These are phyloP conservation scores for Pisolithus tinctorius DNA, from an alignment of 768 basidiomycete genomes.

Conservation along the genomic window DNA sequence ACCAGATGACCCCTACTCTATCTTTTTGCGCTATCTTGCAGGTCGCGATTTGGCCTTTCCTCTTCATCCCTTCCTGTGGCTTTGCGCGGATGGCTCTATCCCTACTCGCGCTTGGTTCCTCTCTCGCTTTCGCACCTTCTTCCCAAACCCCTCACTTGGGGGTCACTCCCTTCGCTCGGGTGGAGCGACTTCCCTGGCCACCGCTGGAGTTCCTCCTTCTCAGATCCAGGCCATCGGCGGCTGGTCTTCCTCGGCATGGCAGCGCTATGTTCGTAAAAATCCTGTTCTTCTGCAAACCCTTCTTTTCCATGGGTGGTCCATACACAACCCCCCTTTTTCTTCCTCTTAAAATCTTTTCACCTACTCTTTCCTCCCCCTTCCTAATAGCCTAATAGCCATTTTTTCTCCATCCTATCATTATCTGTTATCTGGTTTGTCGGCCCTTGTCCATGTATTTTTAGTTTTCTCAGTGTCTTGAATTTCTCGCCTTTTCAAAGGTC, in stretches of 20 bases:
- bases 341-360: neutral
- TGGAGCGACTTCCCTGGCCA: no score
- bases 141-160: neutral
- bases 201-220: no score
- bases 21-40: constrained; percentile 18
- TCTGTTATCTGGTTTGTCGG: no score
- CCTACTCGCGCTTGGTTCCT: constrained; percentile 30
- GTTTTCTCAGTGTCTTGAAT: no score
- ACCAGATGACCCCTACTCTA: constrained; percentile 2
- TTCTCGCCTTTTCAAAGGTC: no score
- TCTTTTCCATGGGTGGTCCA: constrained; percentile 9
- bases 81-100: constrained; percentile 21
- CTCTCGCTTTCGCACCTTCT: constrained; percentile 10
- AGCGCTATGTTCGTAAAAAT: constrained; percentile 35
- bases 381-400: neutral
- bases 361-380: no score
- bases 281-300: constrained; percentile 27
- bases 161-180: constrained; percentile 33
- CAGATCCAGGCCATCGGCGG: no score
- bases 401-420: no score
- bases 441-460: no score
- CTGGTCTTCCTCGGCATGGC: constrained; percentile 33
- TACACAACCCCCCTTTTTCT: neutral
- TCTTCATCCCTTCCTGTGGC: constrained; percentile 28
- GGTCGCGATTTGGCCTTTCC: constrained; percentile 20